A percentile compares a stretch with the other conserved stretches of the same genome.
phyloP scores from a whole-genome alignment of 371 early-diverging fungal species.

The Agmasoma carcini region DNA sequence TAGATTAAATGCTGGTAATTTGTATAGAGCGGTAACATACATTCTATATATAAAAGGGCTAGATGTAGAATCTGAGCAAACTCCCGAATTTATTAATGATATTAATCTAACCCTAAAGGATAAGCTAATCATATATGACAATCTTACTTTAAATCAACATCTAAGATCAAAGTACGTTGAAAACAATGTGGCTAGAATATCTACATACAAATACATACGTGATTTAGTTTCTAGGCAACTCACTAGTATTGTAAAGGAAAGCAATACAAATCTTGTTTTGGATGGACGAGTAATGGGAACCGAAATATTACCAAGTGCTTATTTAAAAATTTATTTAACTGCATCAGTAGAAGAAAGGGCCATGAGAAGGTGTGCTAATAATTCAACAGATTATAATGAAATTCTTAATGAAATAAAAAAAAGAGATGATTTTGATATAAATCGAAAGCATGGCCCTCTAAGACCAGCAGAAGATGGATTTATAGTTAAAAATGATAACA shows the following conservation, averaged over 20 bases:
- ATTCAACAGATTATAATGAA: slow-evolving; percentile 21
- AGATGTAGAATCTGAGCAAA: too few species aligned
- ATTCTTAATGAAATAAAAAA: slow-evolving; percentile 44
- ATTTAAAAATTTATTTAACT: slow-evolving; percentile 68
- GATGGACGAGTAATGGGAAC: slow-evolving; percentile 84
- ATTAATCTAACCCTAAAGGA: slow-evolving; percentile 9
- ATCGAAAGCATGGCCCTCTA: slow-evolving; percentile 64
- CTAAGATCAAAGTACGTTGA: too few species aligned
- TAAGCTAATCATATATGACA: not conserved
- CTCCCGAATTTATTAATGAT: not conserved
- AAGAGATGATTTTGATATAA: slow-evolving; percentile 65
- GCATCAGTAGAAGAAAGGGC: slow-evolving; percentile 64
- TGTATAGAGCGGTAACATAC: slow-evolving; percentile 54
- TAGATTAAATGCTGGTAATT: slow-evolving; percentile 63
- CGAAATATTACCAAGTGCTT: slow-evolving; percentile 67
- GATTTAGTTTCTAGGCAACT: too few species aligned
- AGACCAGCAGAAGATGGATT: slow-evolving; percentile 64
- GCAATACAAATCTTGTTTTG: slow-evolving; percentile 62
- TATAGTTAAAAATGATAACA: slow-evolving; percentile 62
- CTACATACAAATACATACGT: too few species aligned
- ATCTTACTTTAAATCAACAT: too few species aligned
- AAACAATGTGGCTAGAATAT: too few species aligned
- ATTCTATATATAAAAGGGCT: slow-evolving; percentile 19
- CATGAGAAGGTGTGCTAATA: slow-evolving; percentile 57
- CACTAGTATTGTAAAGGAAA: too few species aligned